phyloP scores from a whole-genome alignment of 164 flowering plant species.

The Tinospora cordifolia region DNA sequence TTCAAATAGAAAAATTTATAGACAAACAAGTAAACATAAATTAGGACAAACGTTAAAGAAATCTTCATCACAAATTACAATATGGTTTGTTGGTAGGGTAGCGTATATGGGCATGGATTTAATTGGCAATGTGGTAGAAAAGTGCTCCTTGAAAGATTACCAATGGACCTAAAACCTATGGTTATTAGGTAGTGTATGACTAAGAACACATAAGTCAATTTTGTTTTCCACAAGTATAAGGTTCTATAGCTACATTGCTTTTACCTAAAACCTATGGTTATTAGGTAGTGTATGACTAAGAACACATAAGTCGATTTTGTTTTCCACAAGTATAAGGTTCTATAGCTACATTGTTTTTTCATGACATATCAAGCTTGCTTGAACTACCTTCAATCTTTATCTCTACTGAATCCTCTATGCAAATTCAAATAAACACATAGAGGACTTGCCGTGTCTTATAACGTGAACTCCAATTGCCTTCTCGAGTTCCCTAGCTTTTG shows the following conservation, averaged over 20 bases:
- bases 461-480: constrained; percentile 60
- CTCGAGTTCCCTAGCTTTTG: constrained; percentile 60
- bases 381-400: not conserved
- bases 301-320: not conserved
- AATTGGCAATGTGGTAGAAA: no score
- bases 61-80: not conserved
- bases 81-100: no score
- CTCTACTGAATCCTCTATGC: not conserved
- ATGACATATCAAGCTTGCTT: not conserved
- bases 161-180: no score
- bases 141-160: no score
- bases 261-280: no score
- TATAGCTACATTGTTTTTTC: no score
- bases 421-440: not conserved
- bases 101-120: no score
- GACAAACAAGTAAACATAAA: not conserved
- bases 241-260: no score
- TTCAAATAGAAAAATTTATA: no score
- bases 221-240: not conserved
- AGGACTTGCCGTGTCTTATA: constrained; percentile 54
- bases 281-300: no score
- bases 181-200: no score
- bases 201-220: not conserved
- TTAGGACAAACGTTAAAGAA: not conserved
- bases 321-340: not conserved